A percentile compares a stretch with the other conserved stretches of the same genome.
Conservation (phyloP, 2,329 filamentous ascomycete species). For the Calonectria henricotiae region DNA sequence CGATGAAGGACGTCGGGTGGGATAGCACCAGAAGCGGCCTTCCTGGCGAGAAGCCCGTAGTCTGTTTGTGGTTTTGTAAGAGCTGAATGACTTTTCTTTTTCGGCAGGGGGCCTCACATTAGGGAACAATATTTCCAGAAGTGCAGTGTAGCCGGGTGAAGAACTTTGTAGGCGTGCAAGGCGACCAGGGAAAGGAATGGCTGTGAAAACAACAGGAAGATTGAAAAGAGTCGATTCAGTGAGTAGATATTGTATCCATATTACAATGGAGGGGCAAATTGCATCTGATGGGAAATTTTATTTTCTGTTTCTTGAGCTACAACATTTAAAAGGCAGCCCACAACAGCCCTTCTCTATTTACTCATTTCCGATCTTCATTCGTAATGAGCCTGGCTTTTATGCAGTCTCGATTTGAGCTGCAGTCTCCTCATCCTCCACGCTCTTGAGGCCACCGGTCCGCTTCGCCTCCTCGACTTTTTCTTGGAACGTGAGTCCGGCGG, state of each 20-base stretch:
- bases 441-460: conserved; percentile 44
- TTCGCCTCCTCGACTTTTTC: conserved; percentile 47
- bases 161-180: background rate
- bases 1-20: conserved; percentile 74
- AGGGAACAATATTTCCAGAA: background rate
- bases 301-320: no score
- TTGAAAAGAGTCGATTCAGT: background rate
- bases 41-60: conserved; percentile 67
- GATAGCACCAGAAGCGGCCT: conserved; percentile 67
- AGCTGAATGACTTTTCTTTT: conserved; percentile 54
- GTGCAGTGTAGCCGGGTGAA: background rate
- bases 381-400: background rate
- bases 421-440: conserved; percentile 39
- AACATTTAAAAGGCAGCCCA: no score
- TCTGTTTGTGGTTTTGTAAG: conserved; percentile 75
- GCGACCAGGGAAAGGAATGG: background rate
- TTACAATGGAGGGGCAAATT: background rate
- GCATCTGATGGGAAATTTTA: no score
- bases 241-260: background rate
- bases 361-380: background rate
- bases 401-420: conserved; percentile 45
- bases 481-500: conserved; percentile 35
- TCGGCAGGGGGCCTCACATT: background rate
- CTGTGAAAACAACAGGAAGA: background rate
- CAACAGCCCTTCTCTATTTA: no score